phyloP scores from a whole-genome alignment of 208 protist genomes.

The Leishmania martiniquensis region DNA sequence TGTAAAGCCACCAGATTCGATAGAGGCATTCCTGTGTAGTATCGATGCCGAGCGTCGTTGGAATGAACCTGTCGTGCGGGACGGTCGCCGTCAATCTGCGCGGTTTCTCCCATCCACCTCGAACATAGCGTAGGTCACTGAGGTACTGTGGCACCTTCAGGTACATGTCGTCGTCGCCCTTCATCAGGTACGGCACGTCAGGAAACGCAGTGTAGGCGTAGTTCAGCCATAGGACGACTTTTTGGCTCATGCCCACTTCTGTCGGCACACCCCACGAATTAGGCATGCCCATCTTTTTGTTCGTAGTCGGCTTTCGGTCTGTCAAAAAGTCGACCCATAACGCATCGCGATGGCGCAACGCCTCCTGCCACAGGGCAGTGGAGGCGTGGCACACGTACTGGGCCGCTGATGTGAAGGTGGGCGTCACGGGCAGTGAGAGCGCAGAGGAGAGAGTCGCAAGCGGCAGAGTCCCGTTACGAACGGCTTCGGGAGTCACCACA shows the following conservation, averaged over 20 bases:
- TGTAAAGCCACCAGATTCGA: not conserved
- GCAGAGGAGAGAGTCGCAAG: not conserved
- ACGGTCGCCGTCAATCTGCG: not conserved
- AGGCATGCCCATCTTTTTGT: constrained; percentile 22
- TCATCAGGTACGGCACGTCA: constrained; percentile 39
- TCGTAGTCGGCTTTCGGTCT: constrained; percentile 25
- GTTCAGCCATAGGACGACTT: constrained; percentile 37
- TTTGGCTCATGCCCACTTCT: constrained; percentile 40
- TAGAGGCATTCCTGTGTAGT: not conserved
- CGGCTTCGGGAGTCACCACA: not conserved
- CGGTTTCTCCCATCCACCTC: not conserved
- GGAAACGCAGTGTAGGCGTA: constrained; percentile 39
- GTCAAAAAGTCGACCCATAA: constrained; percentile 32
- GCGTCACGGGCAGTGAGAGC: constrained; percentile 4
- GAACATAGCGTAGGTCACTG: constrained; percentile 28
- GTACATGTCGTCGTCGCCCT: constrained; percentile 57
- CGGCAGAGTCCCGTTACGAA: not conserved
- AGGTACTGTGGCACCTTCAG: constrained; percentile 55
- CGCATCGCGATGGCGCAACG: constrained; percentile 24
- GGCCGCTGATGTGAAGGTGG: constrained; percentile 1
- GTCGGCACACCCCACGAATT: constrained; percentile 31
- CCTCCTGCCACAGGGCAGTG: constrained; percentile 29
- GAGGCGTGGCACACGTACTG: constrained; percentile 22
- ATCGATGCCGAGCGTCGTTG: not conserved
- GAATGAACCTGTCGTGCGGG: not conserved